Conservation (phyloP, 2,329 filamentous ascomycete species). For the Davidsoniella australis region DNA sequence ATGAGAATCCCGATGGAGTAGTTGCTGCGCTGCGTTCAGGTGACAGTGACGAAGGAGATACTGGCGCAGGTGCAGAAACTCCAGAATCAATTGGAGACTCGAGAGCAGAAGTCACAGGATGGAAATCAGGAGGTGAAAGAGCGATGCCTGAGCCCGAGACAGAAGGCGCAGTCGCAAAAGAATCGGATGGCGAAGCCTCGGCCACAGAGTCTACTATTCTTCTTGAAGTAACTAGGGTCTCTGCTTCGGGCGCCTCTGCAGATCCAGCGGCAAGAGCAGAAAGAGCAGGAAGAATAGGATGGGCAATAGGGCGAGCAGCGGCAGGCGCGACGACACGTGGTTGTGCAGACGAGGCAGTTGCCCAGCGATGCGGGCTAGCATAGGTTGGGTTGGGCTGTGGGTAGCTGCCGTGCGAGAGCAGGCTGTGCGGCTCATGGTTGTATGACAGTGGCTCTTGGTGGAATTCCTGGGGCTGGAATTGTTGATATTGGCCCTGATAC, state of each 20-base stretch:
- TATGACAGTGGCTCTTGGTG: not conserved
- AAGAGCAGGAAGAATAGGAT: not conserved
- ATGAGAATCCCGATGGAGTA: slow-evolving; percentile 2
- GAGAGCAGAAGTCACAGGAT: too few species aligned
- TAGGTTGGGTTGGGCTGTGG: not conserved
- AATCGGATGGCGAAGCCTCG: too few species aligned
- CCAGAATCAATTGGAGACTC: too few species aligned
- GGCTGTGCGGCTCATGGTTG: not conserved
- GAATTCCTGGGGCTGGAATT: not conserved
- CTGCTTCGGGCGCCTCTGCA: too few species aligned
- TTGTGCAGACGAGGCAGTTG: not conserved
- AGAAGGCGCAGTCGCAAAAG: too few species aligned
- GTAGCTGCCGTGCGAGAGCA: not conserved
- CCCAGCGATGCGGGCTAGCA: slow-evolving; percentile 1
- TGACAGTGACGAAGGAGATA: too few species aligned
- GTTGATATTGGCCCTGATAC: not conserved
- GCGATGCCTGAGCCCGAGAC: too few species aligned
- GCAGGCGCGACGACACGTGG: not conserved
- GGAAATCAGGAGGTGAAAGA: too few species aligned
- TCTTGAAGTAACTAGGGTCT: too few species aligned
- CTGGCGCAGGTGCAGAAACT: too few species aligned
- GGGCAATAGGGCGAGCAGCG: not conserved
- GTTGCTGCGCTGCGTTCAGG: not conserved
- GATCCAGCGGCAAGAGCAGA: too few species aligned
- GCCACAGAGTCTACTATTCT: too few species aligned